Percentiles rank a stretch among this genome's conserved stretches.
Conservation (phyloP, 1,139 yeast genomes). For the Geotrichum europaeum region DNA sequence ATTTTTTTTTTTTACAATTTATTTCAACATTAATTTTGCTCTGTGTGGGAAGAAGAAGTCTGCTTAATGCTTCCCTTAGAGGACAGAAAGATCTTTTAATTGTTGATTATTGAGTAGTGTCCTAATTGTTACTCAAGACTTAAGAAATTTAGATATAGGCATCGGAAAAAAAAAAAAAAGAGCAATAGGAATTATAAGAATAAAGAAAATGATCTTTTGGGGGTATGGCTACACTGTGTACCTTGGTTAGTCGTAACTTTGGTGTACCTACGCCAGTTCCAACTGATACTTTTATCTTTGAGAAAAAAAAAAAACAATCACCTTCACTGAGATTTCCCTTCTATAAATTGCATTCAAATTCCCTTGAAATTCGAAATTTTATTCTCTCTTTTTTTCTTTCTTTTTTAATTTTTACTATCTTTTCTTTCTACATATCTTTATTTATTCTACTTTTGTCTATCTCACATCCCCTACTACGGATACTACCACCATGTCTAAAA, state of each 20-base stretch:
- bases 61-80: background rate
- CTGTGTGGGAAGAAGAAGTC: background rate
- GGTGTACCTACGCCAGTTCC: background rate
- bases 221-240: background rate
- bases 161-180: background rate
- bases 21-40: no score
- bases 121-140: no score
- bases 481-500: background rate
- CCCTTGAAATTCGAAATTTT: background rate
- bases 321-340: background rate
- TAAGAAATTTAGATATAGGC: background rate
- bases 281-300: background rate
- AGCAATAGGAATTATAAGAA: background rate
- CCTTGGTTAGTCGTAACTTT: background rate
- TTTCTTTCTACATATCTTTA: background rate
- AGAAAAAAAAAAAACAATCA: background rate
- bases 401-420: background rate
- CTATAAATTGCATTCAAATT: background rate
- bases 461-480: background rate
- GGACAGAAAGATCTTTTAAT: background rate
- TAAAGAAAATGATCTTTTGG: background rate
- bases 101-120: no score
- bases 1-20: no score
- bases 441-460: background rate
- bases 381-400: background rate